phyloP scores from a whole-genome alignment of 2,329 filamentous ascomycete species.

The Colletotrichum australisinense region DNA sequence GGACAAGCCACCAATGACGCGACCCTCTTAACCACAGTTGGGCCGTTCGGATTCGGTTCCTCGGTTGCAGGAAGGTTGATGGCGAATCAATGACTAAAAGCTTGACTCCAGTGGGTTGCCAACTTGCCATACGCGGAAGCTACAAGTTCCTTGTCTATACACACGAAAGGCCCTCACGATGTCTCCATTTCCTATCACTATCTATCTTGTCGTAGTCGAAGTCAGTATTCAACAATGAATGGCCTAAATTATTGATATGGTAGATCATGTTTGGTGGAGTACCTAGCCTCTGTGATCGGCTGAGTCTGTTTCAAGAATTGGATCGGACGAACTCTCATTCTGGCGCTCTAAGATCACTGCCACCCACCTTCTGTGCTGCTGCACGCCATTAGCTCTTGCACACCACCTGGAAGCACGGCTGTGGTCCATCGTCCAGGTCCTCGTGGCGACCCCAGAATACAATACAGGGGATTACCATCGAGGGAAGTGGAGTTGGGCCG shows the following conservation, averaged over 20 bases:
- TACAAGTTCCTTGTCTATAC: neutral
- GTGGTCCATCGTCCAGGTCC: neutral
- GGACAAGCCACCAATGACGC: constrained; percentile 25
- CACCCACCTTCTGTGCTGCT: neutral
- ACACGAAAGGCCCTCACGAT: neutral
- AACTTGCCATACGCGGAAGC: neutral
- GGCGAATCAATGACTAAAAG: neutral
- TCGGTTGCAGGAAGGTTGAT: neutral
- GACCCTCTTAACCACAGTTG: neutral
- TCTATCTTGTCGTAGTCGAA: neutral
- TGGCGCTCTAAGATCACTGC: neutral
- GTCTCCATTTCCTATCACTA: too few species aligned
- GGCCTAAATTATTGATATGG: neutral
- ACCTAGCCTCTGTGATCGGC: neutral
- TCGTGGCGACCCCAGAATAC: neutral
- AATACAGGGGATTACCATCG: neutral
- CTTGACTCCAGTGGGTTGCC: neutral
- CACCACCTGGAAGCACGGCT: neutral
- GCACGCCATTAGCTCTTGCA: neutral
- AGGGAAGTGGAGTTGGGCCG: neutral
- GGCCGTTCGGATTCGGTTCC: constrained; percentile 18
- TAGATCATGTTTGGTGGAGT: neutral
- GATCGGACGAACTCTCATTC: constrained; percentile 16
- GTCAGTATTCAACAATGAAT: too few species aligned
- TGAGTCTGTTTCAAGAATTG: neutral